phyloP scores from a whole-genome alignment of 331 rosid species.

The Stylosanthes scabra region DNA sequence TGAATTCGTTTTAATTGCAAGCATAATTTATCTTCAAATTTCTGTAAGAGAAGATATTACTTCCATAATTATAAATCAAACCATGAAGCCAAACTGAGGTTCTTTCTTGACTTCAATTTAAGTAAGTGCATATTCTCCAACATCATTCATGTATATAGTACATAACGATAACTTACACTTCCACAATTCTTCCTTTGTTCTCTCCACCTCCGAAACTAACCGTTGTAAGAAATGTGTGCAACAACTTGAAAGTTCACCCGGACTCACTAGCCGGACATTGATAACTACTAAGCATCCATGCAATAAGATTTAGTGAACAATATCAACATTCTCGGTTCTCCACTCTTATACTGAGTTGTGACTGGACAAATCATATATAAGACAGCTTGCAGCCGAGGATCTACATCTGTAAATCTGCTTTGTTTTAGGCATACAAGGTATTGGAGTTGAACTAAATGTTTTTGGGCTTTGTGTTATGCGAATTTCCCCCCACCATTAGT shows the following conservation, averaged over 20 bases:
- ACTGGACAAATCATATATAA: not conserved
- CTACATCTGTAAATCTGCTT: not conserved
- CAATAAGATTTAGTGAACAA: conserved; percentile 20
- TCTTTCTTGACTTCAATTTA: conserved; percentile 31
- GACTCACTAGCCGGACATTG: not conserved
- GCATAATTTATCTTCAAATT: conserved; percentile 6
- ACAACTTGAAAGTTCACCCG: conserved; percentile 10
- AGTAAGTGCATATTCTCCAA: not conserved
- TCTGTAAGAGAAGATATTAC: not conserved
- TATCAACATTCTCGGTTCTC: conserved; percentile 13
- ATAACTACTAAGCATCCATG: conserved; percentile 4
- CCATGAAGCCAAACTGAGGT: conserved; percentile 26
- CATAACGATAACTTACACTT: not conserved
- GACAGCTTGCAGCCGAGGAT: not conserved
- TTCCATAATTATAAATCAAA: conserved; percentile 10
- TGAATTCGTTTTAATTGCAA: no score
- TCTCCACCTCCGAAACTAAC: not conserved
- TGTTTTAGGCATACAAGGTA: conserved; percentile 31
- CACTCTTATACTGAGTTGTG: not conserved
- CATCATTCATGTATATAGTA: not conserved
- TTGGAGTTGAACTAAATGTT: conserved; percentile 63
- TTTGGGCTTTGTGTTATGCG: conserved; percentile 62
- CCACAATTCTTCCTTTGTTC: not conserved
- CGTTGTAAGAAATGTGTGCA: not conserved
- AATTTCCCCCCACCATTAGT: conserved; percentile 67